phyloP scores from a whole-genome alignment of 257 asterid species.

The Striga asiatica region DNA sequence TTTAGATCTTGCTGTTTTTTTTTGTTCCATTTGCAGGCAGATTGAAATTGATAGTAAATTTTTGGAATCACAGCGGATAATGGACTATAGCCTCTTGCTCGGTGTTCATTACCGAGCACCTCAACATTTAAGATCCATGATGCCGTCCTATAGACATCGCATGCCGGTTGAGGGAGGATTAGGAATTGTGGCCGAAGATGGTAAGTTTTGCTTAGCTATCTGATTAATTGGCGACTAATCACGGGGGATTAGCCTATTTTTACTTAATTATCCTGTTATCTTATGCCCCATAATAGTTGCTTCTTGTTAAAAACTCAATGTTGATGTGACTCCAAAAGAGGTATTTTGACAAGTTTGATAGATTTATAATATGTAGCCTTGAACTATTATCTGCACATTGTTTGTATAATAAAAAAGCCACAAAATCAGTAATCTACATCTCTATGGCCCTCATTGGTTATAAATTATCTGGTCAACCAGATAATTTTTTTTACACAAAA shows the following conservation, averaged over 20 bases:
- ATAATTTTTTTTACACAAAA: too few species aligned
- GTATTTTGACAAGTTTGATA: too few species aligned
- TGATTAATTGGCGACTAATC: not conserved
- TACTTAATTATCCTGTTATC: not conserved
- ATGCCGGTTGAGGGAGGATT: conserved; percentile 39
- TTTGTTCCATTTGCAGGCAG: conserved; percentile 40
- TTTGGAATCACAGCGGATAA: conserved; percentile 56
- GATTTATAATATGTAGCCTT: too few species aligned
- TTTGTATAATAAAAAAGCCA: too few species aligned
- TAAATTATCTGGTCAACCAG: too few species aligned
- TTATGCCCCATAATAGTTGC: not conserved
- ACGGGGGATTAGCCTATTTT: too few species aligned
- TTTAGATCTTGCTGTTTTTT: not conserved
- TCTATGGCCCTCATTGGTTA: too few species aligned
- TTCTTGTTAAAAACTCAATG: too few species aligned
- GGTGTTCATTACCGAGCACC: conserved; percentile 80
- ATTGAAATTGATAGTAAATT: conserved; percentile 62
- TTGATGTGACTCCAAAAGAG: too few species aligned
- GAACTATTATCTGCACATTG: too few species aligned
- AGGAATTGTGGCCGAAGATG: conserved; percentile 64
- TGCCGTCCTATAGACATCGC: conserved; percentile 24
- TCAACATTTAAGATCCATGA: conserved; percentile 44
- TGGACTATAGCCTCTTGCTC: conserved; percentile 75
- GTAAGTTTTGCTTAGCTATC: conserved; percentile 15
- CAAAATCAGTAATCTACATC: too few species aligned